These are phyloP conservation scores for Tripterygium wilfordii DNA, from an alignment of 177 flowering plant species.

Conservation along the genomic window DNA sequence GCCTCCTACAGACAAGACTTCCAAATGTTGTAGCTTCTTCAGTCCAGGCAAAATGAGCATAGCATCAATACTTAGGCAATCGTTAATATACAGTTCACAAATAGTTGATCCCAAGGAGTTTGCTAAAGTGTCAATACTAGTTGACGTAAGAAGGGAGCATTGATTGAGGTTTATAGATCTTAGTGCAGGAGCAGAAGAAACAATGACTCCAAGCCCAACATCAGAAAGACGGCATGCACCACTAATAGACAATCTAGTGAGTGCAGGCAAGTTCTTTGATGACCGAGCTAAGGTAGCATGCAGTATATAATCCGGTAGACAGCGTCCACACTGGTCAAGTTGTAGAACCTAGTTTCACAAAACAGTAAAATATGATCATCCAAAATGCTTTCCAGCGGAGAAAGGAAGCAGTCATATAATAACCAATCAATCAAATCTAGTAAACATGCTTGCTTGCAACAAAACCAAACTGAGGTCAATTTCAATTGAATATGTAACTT, in stretches of 20 bases:
- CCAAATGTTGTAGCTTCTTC: conserved; percentile 49
- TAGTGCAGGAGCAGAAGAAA: conserved; percentile 59
- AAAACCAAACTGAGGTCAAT: too few relatives aligned
- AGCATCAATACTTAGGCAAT: conserved; percentile 59
- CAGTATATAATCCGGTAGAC: conserved; percentile 62
- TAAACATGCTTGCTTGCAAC: too few relatives aligned
- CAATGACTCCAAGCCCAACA: conserved; percentile 54
- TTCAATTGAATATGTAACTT: too few relatives aligned
- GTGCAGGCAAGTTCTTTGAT: conserved; percentile 40
- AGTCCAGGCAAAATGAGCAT: conserved; percentile 59
- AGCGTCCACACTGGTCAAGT: conserved; percentile 79
- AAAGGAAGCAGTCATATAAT: too few relatives aligned
- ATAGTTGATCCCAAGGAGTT: conserved; percentile 42
- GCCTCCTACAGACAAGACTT: conserved; percentile 66
- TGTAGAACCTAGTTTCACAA: conserved; percentile 60
- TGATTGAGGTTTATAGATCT: conserved; percentile 70
- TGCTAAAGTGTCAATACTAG: conserved; percentile 44
- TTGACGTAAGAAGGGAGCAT: conserved; percentile 67
- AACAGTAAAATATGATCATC: conserved; percentile 4
- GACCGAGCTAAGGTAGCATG: conserved; percentile 39
- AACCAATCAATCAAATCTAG: too few relatives aligned
- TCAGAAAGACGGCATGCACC: conserved; percentile 88
- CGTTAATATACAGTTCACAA: conserved; percentile 71
- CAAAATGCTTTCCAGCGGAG: background rate
- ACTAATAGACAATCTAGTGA: conserved; percentile 59